A percentile compares a stretch with the other conserved stretches of the same genome.
These are phyloP conservation scores for Podospora appendiculata DNA, from an alignment of 495 filamentous ascomycete genomes.

Conservation along the genomic window DNA sequence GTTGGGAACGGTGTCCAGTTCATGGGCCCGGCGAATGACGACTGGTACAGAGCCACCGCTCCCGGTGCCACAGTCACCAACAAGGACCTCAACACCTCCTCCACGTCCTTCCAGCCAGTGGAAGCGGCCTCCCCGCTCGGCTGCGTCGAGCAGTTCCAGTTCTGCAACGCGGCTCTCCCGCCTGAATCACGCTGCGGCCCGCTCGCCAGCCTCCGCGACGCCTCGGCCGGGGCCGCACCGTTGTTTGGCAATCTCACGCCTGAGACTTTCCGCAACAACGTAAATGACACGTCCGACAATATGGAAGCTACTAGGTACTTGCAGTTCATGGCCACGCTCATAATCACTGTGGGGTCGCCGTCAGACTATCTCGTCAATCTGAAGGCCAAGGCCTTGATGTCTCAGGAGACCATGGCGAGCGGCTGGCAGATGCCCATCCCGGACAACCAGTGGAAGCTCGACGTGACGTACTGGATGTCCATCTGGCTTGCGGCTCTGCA, in stretches of 20 bases:
- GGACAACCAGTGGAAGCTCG: constrained; percentile 4
- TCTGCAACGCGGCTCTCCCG: constrained; percentile 1
- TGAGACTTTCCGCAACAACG: not conserved
- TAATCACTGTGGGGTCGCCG: not conserved
- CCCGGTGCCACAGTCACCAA: not conserved
- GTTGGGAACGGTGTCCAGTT: not conserved
- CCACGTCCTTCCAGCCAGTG: not conserved
- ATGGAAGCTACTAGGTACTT: not conserved
- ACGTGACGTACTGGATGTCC: not conserved
- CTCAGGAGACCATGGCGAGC: not conserved
- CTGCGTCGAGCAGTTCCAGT: constrained; percentile 1
- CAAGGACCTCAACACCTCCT: not conserved
- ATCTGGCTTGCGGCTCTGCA: not conserved
- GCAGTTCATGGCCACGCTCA: not conserved
- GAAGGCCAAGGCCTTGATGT: not conserved
- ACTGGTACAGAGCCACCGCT: not conserved
- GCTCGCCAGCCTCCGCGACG: not conserved
- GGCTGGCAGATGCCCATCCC: not conserved
- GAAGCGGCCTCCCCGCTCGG: constrained; percentile 4
- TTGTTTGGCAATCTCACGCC: not conserved
- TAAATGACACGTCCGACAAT: not conserved
- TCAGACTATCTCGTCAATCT: not conserved
- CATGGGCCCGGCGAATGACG: not conserved
- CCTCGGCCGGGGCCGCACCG: not conserved
- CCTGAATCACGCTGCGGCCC: not conserved